A percentile compares a stretch with the other conserved stretches of the same genome.
Evolutionary conservation across 768 basidiomycete species (phyloP).

Genomic region (Suillus plorans): DNA sequence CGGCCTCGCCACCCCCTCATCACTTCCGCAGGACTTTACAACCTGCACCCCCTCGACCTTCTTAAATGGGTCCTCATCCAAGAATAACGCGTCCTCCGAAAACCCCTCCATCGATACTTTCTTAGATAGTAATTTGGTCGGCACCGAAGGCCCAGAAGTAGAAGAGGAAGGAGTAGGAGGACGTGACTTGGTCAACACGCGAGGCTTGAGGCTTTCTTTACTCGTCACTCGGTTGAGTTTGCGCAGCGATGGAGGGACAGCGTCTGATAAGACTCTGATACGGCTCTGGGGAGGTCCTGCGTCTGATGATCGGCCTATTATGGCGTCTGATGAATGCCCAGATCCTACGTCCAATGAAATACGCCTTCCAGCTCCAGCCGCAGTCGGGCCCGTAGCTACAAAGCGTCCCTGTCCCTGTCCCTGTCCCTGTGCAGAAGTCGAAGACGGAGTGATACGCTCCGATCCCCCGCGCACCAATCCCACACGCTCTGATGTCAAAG

Average conservation of each 20-base stretch:
- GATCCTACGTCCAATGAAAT: not conserved
- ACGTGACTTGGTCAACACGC: constrained; percentile 28
- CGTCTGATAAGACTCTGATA: not conserved
- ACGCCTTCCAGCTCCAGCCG: constrained; percentile 7
- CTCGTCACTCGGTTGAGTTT: constrained; percentile 21
- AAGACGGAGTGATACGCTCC: not conserved
- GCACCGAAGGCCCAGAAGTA: constrained; percentile 5
- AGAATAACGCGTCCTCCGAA: constrained; percentile 22
- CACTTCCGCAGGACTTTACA: constrained; percentile 24
- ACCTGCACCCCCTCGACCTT: constrained; percentile 52
- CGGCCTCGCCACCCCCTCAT: constrained; percentile 8
- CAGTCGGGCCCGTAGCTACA: not conserved
- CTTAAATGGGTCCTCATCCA: constrained; percentile 49
- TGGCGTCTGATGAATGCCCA: not conserved
- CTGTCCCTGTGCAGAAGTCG: not conserved
- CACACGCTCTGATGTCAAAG: not conserved
- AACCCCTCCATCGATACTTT: constrained; percentile 9
- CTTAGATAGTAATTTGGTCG: constrained; percentile 6
- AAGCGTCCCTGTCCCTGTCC: not conserved
- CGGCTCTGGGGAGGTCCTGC: not conserved
- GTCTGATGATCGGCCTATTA: not conserved
- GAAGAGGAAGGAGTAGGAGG: constrained; percentile 29
- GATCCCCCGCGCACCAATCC: not conserved
- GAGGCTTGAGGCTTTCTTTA: constrained; percentile 14
- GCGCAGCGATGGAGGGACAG: constrained; percentile 6